Evolutionary conservation across 257 asterid genomes (phyloP), one percentile per base, ranked within the genome.

Genomic region (Mentha longifolia): DNA sequence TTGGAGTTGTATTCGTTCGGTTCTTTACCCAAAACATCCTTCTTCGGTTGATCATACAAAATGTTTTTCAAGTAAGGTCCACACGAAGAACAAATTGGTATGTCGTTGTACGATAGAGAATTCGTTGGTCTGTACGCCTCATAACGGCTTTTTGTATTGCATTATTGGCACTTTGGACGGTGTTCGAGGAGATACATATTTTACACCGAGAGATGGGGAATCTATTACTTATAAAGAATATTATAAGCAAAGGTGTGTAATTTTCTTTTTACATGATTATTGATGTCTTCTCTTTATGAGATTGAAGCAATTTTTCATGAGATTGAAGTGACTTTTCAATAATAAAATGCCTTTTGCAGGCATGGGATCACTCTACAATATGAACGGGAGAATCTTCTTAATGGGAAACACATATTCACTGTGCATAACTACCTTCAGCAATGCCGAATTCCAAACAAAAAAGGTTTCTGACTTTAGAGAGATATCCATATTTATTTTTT

Each of bases 101-200:
- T 89, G 96, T 65, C 41, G 73, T 58, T 89, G 92, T 64, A 9
- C 77, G 83, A 30, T 93, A 75, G 83, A 87, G 73, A 87, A 87
- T 58, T 84, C 95, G n/a, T 74, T 93, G 43, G 92, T 87, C 3
- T 5, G 69, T 30, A 91, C 98, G 1, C 92, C 97, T 37, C 96
- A 91, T 64, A 93, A 85, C 50, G 83, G 77, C 42, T 9, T 10
- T 37, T 12, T 85, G 43, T 89, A 93, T 78, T 79, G 88, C 76
- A 62, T 83, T 11, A 41, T 67, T 1, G 88, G 90, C 43, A 56
- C 62, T 60, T 37, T 89, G 79, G 78, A 84, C 25, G 77, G 76
- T 37, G 46, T 77, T 59, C 62, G 81, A 63, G 87, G 89, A 20
- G 78, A 76, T 76, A 75, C 96, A 8, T 33, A 57, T 76, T 77